A percentile compares a stretch with the other conserved stretches of the same genome.
Evolutionary conservation across 805 yeast genomes (phyloP).

Genomic region (Schwanniomyces sp.): DNA sequence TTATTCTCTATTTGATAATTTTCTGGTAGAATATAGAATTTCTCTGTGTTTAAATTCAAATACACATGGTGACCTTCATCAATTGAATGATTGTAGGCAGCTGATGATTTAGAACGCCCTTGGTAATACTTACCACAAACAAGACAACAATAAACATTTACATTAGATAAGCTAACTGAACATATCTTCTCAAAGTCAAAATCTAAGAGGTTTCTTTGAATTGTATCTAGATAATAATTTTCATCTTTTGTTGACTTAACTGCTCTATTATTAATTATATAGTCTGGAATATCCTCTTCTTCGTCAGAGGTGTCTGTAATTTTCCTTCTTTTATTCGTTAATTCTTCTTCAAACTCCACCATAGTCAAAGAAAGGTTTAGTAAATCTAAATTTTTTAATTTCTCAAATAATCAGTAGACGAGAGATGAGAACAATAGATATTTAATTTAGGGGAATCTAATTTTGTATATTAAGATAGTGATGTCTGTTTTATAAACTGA

Average conservation of each 20-base stretch:
- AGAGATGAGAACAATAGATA: not conserved
- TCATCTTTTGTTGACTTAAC: constrained; percentile 3
- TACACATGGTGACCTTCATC: constrained; percentile 63
- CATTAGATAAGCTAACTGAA: constrained; percentile 56
- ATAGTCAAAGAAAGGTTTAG: not conserved
- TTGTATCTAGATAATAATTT: constrained; percentile 36
- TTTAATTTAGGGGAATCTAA: not conserved
- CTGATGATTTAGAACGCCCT: constrained; percentile 64
- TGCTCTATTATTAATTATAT: constrained; percentile 1
- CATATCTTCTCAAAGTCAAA: constrained; percentile 74
- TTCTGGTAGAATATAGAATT: constrained; percentile 65
- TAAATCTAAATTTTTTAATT: not conserved
- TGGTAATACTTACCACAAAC: constrained; percentile 72
- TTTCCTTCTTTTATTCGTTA: constrained; percentile 1
- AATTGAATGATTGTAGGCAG: constrained; percentile 68
- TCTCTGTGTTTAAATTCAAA: constrained; percentile 51
- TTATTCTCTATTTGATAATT: constrained; percentile 38
- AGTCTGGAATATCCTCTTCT: constrained; percentile 11
- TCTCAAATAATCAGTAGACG: not conserved
- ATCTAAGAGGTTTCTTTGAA: constrained; percentile 49
- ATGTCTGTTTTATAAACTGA: not conserved
- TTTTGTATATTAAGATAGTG: not conserved
- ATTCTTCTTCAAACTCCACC: not conserved
- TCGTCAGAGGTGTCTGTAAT: constrained; percentile 2
- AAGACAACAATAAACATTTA: constrained; percentile 70